These are phyloP conservation scores for Phytopythium vexans DNA, from an alignment of 352 stramenopile species.

Conservation along the genomic window DNA sequence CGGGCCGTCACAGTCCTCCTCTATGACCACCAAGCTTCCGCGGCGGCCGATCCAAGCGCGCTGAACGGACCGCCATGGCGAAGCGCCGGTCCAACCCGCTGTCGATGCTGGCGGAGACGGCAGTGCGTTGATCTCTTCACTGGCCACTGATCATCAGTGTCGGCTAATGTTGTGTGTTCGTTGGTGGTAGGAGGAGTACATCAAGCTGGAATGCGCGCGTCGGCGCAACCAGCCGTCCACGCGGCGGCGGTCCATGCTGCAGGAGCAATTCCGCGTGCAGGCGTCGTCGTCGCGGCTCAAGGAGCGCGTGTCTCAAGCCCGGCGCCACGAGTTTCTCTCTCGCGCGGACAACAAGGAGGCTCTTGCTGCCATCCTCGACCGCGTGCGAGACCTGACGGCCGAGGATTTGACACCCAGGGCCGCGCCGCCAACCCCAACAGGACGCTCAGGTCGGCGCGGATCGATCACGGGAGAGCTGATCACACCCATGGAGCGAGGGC, in stretches of 20 bases:
- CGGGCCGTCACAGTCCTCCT: too few species aligned
- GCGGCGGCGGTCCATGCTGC: constrained; percentile 40
- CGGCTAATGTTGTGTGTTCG: background rate
- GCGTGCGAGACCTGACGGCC: constrained; percentile 35
- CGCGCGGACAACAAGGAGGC: constrained; percentile 44
- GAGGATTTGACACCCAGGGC: constrained; percentile 6
- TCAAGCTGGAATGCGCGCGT: constrained; percentile 51
- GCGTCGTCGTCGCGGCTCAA: constrained; percentile 34
- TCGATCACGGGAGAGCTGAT: constrained; percentile 10
- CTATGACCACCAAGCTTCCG: too few species aligned
- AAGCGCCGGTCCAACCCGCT: constrained; percentile 13
- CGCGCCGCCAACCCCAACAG: background rate
- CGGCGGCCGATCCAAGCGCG: too few species aligned
- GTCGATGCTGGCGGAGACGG: constrained; percentile 38
- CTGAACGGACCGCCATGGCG: background rate
- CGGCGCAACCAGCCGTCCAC: constrained; percentile 39
- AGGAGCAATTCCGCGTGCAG: constrained; percentile 42
- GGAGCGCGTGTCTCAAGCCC: constrained; percentile 40
- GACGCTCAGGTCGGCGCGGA: background rate
- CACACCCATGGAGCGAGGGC: constrained; percentile 55
- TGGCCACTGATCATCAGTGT: background rate
- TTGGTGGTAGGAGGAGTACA: constrained; percentile 44
- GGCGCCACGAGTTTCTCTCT: constrained; percentile 47
- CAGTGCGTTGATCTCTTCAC: constrained; percentile 8
- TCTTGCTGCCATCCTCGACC: constrained; percentile 37